Evolutionary conservation across 2,329 filamentous ascomycete genomes (phyloP).

Genomic region (Parafenestella ontariensis): DNA sequence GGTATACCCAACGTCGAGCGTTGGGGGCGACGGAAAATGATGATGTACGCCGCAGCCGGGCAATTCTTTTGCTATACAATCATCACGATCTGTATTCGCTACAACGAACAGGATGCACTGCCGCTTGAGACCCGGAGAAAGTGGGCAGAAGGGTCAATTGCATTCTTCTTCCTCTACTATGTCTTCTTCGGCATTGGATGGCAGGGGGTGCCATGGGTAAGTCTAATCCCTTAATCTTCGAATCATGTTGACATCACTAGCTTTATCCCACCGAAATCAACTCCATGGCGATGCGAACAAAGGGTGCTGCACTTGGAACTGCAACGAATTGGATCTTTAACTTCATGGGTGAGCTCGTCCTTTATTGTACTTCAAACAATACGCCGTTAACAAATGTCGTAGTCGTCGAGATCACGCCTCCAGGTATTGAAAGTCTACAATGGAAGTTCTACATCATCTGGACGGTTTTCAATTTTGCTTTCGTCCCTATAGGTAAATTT

Average conservation of each 20-base stretch:
- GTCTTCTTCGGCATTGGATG: conserved; percentile 61
- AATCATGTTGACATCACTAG: not conserved
- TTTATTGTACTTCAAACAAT: not conserved
- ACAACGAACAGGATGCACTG: conserved; percentile 42
- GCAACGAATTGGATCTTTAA: conserved; percentile 61
- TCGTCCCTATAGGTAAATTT: conserved; percentile 55
- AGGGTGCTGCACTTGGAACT: conserved; percentile 58
- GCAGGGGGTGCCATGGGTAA: conserved; percentile 55
- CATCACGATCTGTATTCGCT: conserved; percentile 60
- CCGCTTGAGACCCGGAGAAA: conserved; percentile 9
- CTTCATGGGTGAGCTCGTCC: conserved; percentile 38
- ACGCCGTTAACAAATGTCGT: not conserved
- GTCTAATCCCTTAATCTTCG: not conserved
- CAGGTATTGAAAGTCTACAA: conserved; percentile 50
- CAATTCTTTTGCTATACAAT: conserved; percentile 61
- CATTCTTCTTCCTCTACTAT: conserved; percentile 63
- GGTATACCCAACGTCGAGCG: conserved; percentile 58
- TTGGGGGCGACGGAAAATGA: conserved; percentile 65
- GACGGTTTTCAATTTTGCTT: conserved; percentile 55
- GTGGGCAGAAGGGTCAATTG: conserved; percentile 53
- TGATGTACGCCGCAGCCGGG: conserved; percentile 63
- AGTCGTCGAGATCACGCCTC: conserved; percentile 51
- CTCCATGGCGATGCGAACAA: conserved; percentile 57
- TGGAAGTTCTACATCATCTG: conserved; percentile 57
- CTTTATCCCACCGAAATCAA: conserved; percentile 60